Evolutionary conservation across 2,329 filamentous ascomycete species (phyloP).

Genomic region (Xylariaceae sp.): DNA sequence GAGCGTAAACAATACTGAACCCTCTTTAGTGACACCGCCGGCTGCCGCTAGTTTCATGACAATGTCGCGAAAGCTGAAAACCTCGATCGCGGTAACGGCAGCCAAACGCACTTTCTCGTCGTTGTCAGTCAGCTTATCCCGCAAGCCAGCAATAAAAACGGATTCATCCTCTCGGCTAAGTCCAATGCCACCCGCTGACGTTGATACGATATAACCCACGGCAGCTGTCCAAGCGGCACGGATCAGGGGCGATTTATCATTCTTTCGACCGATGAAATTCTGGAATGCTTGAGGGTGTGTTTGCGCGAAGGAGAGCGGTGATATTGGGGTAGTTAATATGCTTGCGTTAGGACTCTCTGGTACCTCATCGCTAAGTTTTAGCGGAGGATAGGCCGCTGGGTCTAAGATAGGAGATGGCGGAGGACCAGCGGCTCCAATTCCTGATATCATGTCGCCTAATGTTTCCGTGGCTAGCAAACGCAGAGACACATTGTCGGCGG

Average conservation of each 20-base stretch:
- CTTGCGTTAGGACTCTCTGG: conserved; percentile 47
- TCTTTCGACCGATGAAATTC: conserved; percentile 75
- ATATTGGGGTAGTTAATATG: conserved; percentile 74
- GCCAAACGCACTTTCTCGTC: conserved; percentile 90
- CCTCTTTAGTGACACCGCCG: conserved; percentile 68
- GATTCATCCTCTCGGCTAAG: conserved; percentile 78
- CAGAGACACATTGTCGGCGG: conserved; percentile 81
- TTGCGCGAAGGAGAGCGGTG: conserved; percentile 83
- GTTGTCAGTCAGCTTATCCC: conserved; percentile 75
- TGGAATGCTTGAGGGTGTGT: conserved; percentile 74
- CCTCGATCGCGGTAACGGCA: conserved; percentile 77
- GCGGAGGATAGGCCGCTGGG: conserved; percentile 77
- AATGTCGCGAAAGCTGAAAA: conserved; percentile 75
- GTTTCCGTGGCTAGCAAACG: conserved; percentile 88
- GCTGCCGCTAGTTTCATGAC: conserved; percentile 73
- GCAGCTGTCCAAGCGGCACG: conserved; percentile 82
- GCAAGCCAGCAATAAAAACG: conserved; percentile 65
- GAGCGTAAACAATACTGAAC: conserved; percentile 74
- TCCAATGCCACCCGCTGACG: conserved; percentile 84
- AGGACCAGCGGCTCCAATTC: conserved; percentile 85
- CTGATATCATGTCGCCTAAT: conserved; percentile 88
- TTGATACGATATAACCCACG: conserved; percentile 80
- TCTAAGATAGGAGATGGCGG: conserved; percentile 69
- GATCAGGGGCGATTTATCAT: conserved; percentile 80
- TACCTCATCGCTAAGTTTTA: conserved; percentile 57